phyloP scores from a whole-genome alignment of 345 rosid genomes.

The Populus tremula region DNA sequence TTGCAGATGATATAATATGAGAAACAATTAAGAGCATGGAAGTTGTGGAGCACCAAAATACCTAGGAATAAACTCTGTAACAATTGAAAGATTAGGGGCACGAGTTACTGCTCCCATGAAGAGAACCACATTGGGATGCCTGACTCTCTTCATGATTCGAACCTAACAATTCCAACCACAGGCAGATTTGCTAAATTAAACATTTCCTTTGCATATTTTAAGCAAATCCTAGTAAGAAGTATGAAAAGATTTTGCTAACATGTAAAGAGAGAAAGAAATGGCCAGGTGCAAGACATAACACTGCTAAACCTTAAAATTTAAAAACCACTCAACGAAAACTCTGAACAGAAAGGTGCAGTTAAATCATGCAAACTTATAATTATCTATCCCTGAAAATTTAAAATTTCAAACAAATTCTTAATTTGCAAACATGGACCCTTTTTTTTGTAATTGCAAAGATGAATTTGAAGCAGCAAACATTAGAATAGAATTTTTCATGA shows the following conservation, averaged over 20 bases:
- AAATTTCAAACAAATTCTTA: not conserved
- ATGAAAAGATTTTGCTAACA: not conserved
- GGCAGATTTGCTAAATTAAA: not conserved
- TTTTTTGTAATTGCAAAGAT: not conserved
- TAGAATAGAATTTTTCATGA: not conserved
- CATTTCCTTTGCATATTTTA: not conserved
- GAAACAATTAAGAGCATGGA: slow-evolving; percentile 7
- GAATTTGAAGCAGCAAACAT: not conserved
- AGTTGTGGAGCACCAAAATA: slow-evolving; percentile 24
- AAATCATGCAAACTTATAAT: not conserved
- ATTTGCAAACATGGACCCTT: not conserved
- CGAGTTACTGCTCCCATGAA: slow-evolving; percentile 99
- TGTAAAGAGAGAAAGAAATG: not conserved
- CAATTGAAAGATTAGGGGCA: slow-evolving; percentile 85
- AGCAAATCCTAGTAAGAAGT: not conserved
- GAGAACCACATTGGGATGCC: slow-evolving; percentile 98
- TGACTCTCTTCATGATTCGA: slow-evolving; percentile 70
- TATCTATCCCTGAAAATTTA: not conserved
- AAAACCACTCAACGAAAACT: not conserved
- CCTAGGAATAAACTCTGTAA: slow-evolving; percentile 95
- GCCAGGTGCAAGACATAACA: not conserved
- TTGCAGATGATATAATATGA: slow-evolving; percentile 1
- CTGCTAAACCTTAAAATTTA: not conserved
- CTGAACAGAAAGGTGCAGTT: not conserved
- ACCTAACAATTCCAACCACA: slow-evolving; percentile 45